phyloP scores from a whole-genome alignment of 148 eudicot genomes.

The Fagopyrum homotropicum region DNA sequence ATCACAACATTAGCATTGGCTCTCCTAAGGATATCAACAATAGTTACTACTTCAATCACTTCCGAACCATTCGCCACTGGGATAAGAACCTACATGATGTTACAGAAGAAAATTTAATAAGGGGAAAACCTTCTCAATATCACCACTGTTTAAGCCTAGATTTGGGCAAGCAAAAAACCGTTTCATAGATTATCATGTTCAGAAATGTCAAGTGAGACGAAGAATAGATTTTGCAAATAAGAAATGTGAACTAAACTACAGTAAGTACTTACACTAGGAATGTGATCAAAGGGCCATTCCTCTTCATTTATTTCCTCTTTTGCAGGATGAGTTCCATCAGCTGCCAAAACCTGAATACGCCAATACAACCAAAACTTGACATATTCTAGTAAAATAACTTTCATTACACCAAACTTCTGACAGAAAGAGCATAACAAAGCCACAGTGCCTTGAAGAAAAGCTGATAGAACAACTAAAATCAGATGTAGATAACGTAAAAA shows the following conservation, averaged over 20 bases:
- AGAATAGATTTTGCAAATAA: background rate
- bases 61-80: constrained; percentile 86
- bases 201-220: background rate
- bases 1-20: constrained; percentile 67
- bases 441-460: background rate
- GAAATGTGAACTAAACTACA: background rate
- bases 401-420: background rate
- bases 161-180: background rate
- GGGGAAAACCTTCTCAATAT: background rate
- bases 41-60: constrained; percentile 64
- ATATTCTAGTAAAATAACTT: background rate
- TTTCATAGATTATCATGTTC: background rate
- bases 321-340: constrained; percentile 37
- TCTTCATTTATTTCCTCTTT: constrained; percentile 71
- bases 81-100: constrained; percentile 55
- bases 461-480: background rate
- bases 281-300: constrained; percentile 67
- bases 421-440: background rate
- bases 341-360: constrained; percentile 32
- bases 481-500: background rate
- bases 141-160: background rate
- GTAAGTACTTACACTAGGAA: constrained; percentile 54
- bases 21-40: constrained; percentile 72
- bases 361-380: background rate
- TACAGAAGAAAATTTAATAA: background rate